phyloP scores from a whole-genome alignment of 768 basidiomycete genomes.

The Albatrellus ellisii region DNA sequence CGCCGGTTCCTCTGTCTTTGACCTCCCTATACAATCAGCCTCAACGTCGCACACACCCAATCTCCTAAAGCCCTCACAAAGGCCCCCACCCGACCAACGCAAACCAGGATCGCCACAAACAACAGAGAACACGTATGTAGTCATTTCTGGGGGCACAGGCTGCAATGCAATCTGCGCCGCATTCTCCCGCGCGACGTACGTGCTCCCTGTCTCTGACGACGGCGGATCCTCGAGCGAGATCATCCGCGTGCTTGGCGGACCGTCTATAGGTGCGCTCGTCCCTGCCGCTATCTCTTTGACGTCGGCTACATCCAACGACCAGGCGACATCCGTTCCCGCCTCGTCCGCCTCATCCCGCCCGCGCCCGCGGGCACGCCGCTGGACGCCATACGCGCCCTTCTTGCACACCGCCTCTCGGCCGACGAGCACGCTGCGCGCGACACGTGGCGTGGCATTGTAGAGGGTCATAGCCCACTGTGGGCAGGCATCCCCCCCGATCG shows the following conservation, averaged over 20 bases:
- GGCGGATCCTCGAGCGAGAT: constrained; percentile 94
- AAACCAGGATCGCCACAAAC: constrained; percentile 6
- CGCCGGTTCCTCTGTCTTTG: constrained; percentile 64
- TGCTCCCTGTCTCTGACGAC: constrained; percentile 90
- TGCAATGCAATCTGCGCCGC: constrained; percentile 86
- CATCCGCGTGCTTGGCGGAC: constrained; percentile 79
- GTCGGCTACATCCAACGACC: no score
- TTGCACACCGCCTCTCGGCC: constrained; percentile 70
- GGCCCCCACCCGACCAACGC: not conserved
- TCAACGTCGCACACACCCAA: constrained; percentile 1
- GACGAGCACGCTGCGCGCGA: constrained; percentile 68
- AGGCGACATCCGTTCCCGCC: constrained; percentile 84
- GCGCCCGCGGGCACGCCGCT: constrained; percentile 46
- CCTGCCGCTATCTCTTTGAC: no score
- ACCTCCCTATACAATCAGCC: constrained; percentile 40
- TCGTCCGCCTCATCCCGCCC: constrained; percentile 76
- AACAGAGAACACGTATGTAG: constrained; percentile 31
- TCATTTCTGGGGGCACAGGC: constrained; percentile 91
- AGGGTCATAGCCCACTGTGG: constrained; percentile 77
- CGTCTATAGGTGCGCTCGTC: constrained; percentile 52
- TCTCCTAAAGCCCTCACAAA: not conserved
- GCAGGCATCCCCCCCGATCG: constrained; percentile 75
- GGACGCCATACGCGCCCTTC: constrained; percentile 59
- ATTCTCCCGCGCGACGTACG: constrained; percentile 66
- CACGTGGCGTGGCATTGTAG: constrained; percentile 88